Conservation (phyloP, 345 rosid species). For the Draba incana region DNA sequence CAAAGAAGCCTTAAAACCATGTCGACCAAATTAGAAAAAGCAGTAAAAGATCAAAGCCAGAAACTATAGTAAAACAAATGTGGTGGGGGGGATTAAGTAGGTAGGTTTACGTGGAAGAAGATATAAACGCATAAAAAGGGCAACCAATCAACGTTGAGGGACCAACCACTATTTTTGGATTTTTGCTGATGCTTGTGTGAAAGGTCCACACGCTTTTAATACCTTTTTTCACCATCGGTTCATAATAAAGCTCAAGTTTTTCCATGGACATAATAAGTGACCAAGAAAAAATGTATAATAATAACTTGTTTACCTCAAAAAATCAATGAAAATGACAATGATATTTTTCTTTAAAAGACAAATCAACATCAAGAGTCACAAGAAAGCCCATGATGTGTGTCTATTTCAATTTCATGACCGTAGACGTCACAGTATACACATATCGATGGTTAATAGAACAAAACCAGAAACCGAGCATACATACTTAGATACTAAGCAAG, state of each 20-base stretch:
- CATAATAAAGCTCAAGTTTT: slow-evolving; percentile 29
- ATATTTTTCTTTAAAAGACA: slow-evolving; percentile 27
- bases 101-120: slow-evolving; percentile 35
- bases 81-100: neutral
- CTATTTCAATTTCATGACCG: slow-evolving; percentile 26
- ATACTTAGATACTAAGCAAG: neutral
- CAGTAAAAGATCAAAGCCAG: slow-evolving; percentile 4
- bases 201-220: slow-evolving; percentile 35
- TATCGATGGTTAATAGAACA: slow-evolving; percentile 2
- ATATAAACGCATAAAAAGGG: slow-evolving; percentile 30
- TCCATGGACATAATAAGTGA: slow-evolving; percentile 9
- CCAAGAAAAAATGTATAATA: slow-evolving; percentile 3
- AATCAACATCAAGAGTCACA: slow-evolving; percentile 19
- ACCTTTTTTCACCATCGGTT: slow-evolving; percentile 26
- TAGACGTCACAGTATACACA: slow-evolving; percentile 23
- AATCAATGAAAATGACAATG: slow-evolving; percentile 7
- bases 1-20: neutral
- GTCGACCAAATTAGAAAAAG: slow-evolving; percentile 27
- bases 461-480: slow-evolving; percentile 10
- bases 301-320: slow-evolving; percentile 9
- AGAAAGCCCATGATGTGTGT: neutral
- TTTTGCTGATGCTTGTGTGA: slow-evolving; percentile 31
- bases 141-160: slow-evolving; percentile 15
- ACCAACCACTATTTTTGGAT: slow-evolving; percentile 31
- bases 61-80: slow-evolving; percentile 8